phyloP scores from a whole-genome alignment of 768 basidiomycete genomes.

The Amanita inopinata region DNA sequence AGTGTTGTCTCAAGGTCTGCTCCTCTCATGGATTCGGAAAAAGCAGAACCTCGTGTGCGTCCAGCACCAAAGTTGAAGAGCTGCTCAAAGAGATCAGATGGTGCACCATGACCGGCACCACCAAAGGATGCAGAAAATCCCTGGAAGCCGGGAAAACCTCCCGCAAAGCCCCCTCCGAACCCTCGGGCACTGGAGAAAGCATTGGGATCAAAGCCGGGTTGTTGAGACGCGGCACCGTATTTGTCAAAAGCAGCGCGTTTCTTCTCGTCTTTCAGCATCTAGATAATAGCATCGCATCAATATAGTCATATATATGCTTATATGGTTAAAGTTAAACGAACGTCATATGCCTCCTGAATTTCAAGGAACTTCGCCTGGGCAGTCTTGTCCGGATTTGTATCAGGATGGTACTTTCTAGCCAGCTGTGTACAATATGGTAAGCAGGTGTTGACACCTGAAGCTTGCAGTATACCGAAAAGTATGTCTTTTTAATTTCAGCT shows the following conservation, averaged over 20 bases:
- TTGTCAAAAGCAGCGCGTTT: conserved; percentile 87
- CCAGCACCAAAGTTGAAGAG: conserved; percentile 64
- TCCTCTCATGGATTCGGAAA: conserved; percentile 43
- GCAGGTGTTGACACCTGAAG: background rate
- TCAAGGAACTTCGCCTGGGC: conserved; percentile 93
- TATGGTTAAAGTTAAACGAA: conserved; percentile 23
- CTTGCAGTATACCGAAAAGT: conserved; percentile 68
- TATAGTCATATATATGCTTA: background rate
- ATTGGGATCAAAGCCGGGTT: conserved; percentile 90
- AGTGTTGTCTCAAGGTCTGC: conserved; percentile 76
- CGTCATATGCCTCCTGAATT: conserved; percentile 96
- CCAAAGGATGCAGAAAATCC: conserved; percentile 58
- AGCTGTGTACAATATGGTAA: conserved; percentile 42
- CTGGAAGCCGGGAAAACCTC: conserved; percentile 66
- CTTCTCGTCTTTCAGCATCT: conserved; percentile 92
- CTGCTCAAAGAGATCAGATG: conserved; percentile 73
- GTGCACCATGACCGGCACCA: conserved; percentile 26
- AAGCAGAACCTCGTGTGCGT: conserved; percentile 33
- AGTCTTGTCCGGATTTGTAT: conserved; percentile 87
- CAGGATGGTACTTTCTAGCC: conserved; percentile 96
- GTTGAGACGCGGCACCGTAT: conserved; percentile 87
- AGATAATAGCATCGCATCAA: conserved; percentile 14
- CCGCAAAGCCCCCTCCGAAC: conserved; percentile 26
- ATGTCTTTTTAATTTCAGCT: conserved; percentile 94
- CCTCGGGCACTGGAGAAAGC: conserved; percentile 46